Evolutionary conservation across 768 basidiomycete species (phyloP), one percentile per base, ranked within the genome.

Genomic region (Cystobasidium tubakii): DNA sequence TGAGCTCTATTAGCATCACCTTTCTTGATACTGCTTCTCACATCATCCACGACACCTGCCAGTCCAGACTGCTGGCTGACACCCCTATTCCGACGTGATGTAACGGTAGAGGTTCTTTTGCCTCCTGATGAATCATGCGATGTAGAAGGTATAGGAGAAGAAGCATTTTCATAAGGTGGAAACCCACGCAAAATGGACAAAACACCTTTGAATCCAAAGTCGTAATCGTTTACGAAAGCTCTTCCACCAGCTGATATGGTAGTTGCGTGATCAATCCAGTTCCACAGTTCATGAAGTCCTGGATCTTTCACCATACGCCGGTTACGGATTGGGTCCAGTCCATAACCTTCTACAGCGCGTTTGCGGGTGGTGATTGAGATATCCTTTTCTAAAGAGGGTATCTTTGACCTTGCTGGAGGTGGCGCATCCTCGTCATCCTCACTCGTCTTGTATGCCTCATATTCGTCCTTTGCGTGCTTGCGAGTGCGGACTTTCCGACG

Each of bases 131-230:
- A 34, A 29, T 27, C 57, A 12, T 15, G 29, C 25, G 25, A 27
- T 3, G 57, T 9, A 4, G 57, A 29, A 31, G 25, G 44, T 13
- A 46, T 29, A 23, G 42, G 42, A n/a, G 66, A 67, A 4, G 44
- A 29, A 67, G 44, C 19, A 12, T 10, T n/a, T 27, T 55, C 55
- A 36, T 71, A 34, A 23, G 69, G 53, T 12, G 75, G 72, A 60
- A 79, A 79, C 25, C 76, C 77, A 31, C 60, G 67, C 4, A 78
- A 62, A 69, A 78, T 76, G 7, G 73, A 50, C 21, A 78, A 65
- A 25, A 77, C 77, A 10, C 77, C 77, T 19, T 75, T 76, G 46
- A 73, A 77, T 15, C 77, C 75, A 55, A 78, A 79, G 69, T 78
- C 77, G 43, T 74, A 77, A 34, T 77, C 74, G 44, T 70, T 57